Base-by-base conservation (phyloP, 2,329 filamentous ascomycete species). In the Botrytis paeoniae region DNA sequence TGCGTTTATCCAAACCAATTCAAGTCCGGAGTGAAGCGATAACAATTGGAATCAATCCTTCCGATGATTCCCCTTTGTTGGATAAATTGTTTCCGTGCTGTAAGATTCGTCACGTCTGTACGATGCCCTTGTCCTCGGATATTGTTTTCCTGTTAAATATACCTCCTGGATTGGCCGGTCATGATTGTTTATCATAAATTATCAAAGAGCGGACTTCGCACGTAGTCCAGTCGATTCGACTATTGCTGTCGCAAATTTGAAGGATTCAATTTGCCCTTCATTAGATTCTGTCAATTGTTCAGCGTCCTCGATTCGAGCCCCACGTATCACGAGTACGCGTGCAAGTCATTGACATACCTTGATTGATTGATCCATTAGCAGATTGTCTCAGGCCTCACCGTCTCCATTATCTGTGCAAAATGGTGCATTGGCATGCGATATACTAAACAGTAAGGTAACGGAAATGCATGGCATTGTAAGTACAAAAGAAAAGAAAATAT, bases 251-350 rank as follows among this genome's bases (percentile, higher is more conserved):
- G 37, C 61, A 57, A 43, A 43, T 66, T 18, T 22, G 70, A 37
- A 66, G 39, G 48, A 62, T 70, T 70, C 39, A 37, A 63, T 60
- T 59, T 29, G 70, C 70, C 70, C 70, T 61, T 71, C 60, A 43
- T 22, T 59, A 41, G 45, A 29, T 37, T 70, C 32, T 63, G 32
- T 22, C 35, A 41, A 70, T 18, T 62, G 9, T 62, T 64, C 57
- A 51, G 57, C 32, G 10, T 39, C 10, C 22, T 69, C 35, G 25
- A 57, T 39, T 39, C 57, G 39, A 63, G 69, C 59, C 57, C 41
- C 22, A 62, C 29, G 57, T 66, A 51, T 32, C 43, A 66, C 63
- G 20, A 5, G 16, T 18, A 57, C 51, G n/a, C 51, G 63, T 65
- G 41, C 41, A 65, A 45, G 64, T 39, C 43, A 66, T 39, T 54